Evolutionary conservation across 1,284 basidiomycete genomes (phyloP).

Genomic region (Melampsora larici-populina): DNA sequence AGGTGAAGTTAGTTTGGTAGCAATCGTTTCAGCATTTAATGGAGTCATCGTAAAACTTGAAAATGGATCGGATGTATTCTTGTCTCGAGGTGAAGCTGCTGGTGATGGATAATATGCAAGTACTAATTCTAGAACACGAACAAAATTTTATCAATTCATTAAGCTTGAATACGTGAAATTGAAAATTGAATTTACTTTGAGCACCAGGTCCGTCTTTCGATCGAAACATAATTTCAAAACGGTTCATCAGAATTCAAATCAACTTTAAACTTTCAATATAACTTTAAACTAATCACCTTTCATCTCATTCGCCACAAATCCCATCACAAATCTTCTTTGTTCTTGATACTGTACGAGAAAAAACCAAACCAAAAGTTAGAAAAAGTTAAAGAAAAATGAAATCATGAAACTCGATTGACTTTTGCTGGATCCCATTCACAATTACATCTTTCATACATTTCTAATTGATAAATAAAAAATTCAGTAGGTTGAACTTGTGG

Average conservation of each 20-base stretch:
- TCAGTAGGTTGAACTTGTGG: conserved; percentile 41
- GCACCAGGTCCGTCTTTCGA: conserved; percentile 27
- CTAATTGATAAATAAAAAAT: conserved; percentile 39
- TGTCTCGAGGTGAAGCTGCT: conserved; percentile 6
- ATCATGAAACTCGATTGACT: background rate
- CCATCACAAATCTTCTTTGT: conserved; percentile 37
- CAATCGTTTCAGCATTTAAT: background rate
- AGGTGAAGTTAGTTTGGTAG: background rate
- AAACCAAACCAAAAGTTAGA: too few relatives aligned
- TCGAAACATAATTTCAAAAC: background rate
- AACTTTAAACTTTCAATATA: too few relatives aligned
- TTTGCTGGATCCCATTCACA: conserved; percentile 32
- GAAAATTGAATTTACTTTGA: conserved; percentile 6
- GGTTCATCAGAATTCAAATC: too few relatives aligned
- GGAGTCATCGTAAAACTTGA: conserved; percentile 9
- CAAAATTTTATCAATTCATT: background rate
- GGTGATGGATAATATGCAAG: conserved; percentile 41
- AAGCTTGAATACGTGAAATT: background rate
- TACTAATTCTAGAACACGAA: conserved; percentile 14
- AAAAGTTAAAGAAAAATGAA: background rate
- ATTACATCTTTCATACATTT: conserved; percentile 39
- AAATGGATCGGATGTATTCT: background rate
- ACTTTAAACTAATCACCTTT: too few relatives aligned
- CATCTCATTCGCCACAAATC: conserved; percentile 32
- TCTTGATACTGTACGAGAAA: conserved; percentile 17